phyloP scores from a whole-genome alignment of 805 yeast species.

The Saccharomycodes ludwigii region DNA sequence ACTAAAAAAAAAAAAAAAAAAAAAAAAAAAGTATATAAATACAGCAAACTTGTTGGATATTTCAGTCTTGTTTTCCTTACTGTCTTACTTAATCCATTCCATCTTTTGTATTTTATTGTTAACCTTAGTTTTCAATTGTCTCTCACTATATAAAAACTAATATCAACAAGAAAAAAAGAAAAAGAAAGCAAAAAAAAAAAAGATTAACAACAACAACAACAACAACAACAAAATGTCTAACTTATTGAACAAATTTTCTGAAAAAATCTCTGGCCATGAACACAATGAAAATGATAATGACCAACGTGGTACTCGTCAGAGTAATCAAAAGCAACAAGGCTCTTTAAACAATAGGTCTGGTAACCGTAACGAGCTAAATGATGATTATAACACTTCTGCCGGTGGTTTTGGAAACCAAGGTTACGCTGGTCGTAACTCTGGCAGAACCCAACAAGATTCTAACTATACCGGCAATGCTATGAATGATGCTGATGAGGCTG shows the following conservation, averaged over 20 bases:
- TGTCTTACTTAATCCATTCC: no score
- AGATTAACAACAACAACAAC: not conserved
- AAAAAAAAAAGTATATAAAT: no score
- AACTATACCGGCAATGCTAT: conserved; percentile 3
- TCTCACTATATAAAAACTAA: no score
- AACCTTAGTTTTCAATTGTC: no score
- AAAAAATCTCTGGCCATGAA: conserved; percentile 18
- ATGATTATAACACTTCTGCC: conserved; percentile 2
- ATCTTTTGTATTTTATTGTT: no score
- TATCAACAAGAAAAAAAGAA: no score
- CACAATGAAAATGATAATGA: conserved; percentile 7
- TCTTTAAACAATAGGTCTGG: not conserved
- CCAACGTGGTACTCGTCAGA: conserved; percentile 5
- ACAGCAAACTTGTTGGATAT: no score
- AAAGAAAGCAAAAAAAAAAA: not conserved
- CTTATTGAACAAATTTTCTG: conserved; percentile 20
- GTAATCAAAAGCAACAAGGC: conserved; percentile 4
- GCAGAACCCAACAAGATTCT: conserved; percentile 5
- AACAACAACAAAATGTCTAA: conserved; percentile 17
- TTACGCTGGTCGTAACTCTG: conserved; percentile 3
- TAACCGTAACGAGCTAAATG: conserved; percentile 5
- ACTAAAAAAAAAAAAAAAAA: no score
- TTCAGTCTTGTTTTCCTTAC: no score
- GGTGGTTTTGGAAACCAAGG: not conserved
- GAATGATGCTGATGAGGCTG: not conserved